Evolutionary conservation across 1,139 yeast genomes (phyloP).

Genomic region (Kodamaea sp.): DNA sequence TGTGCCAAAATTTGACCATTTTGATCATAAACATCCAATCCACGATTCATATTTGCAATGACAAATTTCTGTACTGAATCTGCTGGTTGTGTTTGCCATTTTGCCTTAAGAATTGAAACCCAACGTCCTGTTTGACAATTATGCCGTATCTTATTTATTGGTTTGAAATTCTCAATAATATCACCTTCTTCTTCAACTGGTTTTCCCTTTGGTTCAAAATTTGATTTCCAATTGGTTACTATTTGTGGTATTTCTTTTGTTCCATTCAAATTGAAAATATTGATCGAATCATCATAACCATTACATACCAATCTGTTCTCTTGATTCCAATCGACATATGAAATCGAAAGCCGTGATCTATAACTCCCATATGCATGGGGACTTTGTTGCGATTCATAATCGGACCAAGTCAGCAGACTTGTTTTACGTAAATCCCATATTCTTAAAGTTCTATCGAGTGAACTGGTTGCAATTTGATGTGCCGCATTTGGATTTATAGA

Average conservation of each 20-base stretch:
- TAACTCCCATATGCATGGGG: slow-evolving; percentile 62
- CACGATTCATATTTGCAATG: slow-evolving; percentile 90
- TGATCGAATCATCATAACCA: slow-evolving; percentile 86
- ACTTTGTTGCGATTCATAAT: slow-evolving; percentile 33
- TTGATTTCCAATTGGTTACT: slow-evolving; percentile 27
- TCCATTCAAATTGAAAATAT: slow-evolving; percentile 40
- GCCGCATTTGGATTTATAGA: slow-evolving; percentile 61
- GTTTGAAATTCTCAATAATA: slow-evolving; percentile 41
- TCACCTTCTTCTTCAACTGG: slow-evolving; percentile 19
- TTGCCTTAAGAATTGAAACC: slow-evolving; percentile 87
- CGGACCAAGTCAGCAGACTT: slow-evolving; percentile 39
- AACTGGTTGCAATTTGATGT: slow-evolving; percentile 76
- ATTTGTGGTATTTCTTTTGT: slow-evolving; percentile 10
- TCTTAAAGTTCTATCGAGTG: slow-evolving; percentile 77
- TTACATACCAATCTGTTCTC: slow-evolving; percentile 79
- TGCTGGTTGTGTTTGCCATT: slow-evolving; percentile 70
- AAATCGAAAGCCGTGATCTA: slow-evolving; percentile 71
- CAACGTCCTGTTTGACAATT: slow-evolving; percentile 96
- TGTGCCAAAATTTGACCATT: slow-evolving; percentile 78
- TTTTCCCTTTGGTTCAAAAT: slow-evolving; percentile 17
- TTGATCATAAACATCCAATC: slow-evolving; percentile 74
- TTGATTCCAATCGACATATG: slow-evolving; percentile 81
- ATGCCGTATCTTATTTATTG: slow-evolving; percentile 65
- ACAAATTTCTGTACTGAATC: slow-evolving; percentile 81
- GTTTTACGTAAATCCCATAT: slow-evolving; percentile 79